Conservation (phyloP, 345 rosid genomes). For the Kernera saxatilis region DNA sequence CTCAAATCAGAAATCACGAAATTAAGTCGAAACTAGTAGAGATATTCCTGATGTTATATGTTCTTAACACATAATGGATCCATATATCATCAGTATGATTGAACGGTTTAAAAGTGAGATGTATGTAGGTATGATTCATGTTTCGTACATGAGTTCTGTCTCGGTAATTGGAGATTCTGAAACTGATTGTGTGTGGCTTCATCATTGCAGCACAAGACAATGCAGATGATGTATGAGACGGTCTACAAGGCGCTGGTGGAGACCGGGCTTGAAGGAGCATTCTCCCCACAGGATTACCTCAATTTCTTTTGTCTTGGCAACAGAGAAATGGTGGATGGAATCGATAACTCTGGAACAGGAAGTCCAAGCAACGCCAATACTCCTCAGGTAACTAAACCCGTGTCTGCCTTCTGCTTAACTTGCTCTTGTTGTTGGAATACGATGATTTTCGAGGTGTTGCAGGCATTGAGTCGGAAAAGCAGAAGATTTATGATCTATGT, state of each 20-base stretch:
- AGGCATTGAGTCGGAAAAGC: conserved; percentile 54
- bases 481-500: conserved; percentile 81
- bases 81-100: not conserved
- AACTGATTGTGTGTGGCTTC: conserved; percentile 6
- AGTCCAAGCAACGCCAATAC: conserved; percentile 39
- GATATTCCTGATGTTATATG: not conserved
- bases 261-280: conserved; percentile 56
- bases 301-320: conserved; percentile 92
- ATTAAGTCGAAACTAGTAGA: not conserved
- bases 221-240: conserved; percentile 91
- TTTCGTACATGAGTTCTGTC: not conserved
- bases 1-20: not conserved
- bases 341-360: conserved; percentile 21
- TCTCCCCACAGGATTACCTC: conserved; percentile 71
- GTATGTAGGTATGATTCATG: not conserved
- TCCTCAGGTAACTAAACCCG: conserved; percentile 45
- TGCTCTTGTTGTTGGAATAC: not conserved
- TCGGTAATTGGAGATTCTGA: not conserved
- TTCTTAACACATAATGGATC: not conserved
- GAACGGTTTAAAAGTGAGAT: not conserved
- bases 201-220: conserved; percentile 68
- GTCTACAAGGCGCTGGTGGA: conserved; percentile 73
- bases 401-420: not conserved
- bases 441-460: not conserved
- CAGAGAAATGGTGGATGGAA: conserved; percentile 49